Base-by-base conservation (phyloP, 1,284 basidiomycete species). In the Boletus nobilissimus region DNA sequence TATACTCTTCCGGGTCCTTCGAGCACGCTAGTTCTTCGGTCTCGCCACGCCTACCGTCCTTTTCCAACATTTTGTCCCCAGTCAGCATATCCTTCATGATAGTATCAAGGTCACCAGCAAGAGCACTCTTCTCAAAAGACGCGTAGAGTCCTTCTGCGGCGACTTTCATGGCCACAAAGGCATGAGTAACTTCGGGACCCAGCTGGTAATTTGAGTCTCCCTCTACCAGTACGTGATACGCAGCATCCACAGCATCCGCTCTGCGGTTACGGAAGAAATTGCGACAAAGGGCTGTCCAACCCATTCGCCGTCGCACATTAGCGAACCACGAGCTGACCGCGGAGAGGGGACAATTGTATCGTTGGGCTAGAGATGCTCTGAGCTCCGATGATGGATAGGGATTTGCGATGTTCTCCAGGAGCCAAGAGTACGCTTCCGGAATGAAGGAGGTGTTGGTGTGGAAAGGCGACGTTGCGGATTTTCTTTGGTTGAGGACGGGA, bases 261-360 rank as follows among this genome's bases (percentile, higher is more conserved):
- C 88, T 84, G 40, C 87, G 86, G 14, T 87, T 87, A 0, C 77
- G 46, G 76, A 90, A 91, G 10, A 78, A 75, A 3, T 80, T 76
- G 46, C 85, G 87, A 14, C 86, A 86, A 2, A 91, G 73, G 0
- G 75, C 64, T 4, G 88, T 90, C 91, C 90, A 91, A 0, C 90
- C 90, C 6, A 91, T 90, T 0, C 89, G 86, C 19, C 87, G 85
- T 0, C 91, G 84, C 3, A 84, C 84, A 43, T 88, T 88, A 19
- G 84, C 80, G 65, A 92, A 92, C 91, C 90, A 92, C 0, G 83
- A 81, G 72, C 87, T 87, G 32, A 92, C 80, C 9, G 87, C 84
- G 46, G 86, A 87, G 1, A 85, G 24, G 0, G 84, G 34, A 2
- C 79, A 83, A 2, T 81, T 79, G 0, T 86, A 80, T 2, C 72